A percentile compares a stretch with the other conserved stretches of the same genome.
These are phyloP conservation scores for Cercospora nicotianae DNA, from an alignment of 2,329 filamentous ascomycete genomes.

Conservation along the genomic window DNA sequence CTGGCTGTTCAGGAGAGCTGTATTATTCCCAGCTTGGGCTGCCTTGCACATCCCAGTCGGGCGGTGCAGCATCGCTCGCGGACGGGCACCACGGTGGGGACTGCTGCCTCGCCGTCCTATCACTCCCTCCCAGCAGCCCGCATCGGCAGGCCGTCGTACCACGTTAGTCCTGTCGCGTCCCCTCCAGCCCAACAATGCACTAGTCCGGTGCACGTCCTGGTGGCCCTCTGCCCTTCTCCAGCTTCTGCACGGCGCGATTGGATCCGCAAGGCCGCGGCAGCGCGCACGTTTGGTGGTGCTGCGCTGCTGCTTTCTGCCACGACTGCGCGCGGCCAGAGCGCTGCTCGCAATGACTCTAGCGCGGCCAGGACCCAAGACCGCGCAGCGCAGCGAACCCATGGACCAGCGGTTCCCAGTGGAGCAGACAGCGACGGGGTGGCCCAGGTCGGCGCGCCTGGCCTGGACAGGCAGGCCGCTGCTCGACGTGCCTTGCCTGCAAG, in stretches of 20 bases:
- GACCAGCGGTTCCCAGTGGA: constrained; percentile 23
- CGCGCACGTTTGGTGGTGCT: background rate
- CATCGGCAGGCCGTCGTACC: constrained; percentile 20
- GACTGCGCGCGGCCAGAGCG: background rate
- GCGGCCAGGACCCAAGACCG: constrained; percentile 21
- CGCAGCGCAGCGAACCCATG: constrained; percentile 16
- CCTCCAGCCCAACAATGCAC: constrained; percentile 11
- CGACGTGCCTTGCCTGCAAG: constrained; percentile 19
- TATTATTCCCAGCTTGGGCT: constrained; percentile 26
- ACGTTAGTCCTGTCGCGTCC: constrained; percentile 21
- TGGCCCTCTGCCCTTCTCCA: constrained; percentile 19
- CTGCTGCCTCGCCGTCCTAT: background rate
- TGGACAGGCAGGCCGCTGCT: constrained; percentile 13
- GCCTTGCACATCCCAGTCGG: constrained; percentile 8
- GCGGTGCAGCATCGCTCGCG: background rate
- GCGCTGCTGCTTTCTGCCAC: background rate
- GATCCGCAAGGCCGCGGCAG: constrained; percentile 16
- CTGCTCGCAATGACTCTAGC: constrained; percentile 15
- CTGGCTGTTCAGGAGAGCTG: constrained; percentile 4
- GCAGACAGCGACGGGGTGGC: background rate
- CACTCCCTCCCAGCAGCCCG: background rate
- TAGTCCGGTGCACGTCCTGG: constrained; percentile 18
- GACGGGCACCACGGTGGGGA: background rate
- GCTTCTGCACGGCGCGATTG: constrained; percentile 25
- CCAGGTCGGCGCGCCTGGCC: background rate